Evolutionary conservation across 2,329 filamentous ascomycete species (phyloP), one percentile per base, ranked within the genome.

Genomic region (Chrysoporthe austroafricana): DNA sequence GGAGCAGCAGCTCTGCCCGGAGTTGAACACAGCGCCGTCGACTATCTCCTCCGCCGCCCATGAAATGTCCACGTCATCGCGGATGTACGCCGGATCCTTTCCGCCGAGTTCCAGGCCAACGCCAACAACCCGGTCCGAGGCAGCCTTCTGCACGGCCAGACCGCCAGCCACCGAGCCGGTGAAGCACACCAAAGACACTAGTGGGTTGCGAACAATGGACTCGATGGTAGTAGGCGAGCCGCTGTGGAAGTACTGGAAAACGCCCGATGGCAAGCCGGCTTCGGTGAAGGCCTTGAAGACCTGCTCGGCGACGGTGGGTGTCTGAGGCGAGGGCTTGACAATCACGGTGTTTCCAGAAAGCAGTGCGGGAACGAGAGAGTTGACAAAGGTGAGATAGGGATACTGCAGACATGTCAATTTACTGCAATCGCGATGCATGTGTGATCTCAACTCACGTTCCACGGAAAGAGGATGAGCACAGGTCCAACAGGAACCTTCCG

Each of bases 1-100:
- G 34, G 93, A 92, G 80, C 95, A 98, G 84, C 95, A 98, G 77
- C 93, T 97, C 83, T 98, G 95, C n/a, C 95, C 95, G 63, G 94
- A 97, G 82, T 98, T 98, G 85, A 98, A 98, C 67, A 98, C 84
- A n/a, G 94, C 90, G 26, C 95, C 95, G 73, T 98, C 95, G 16
- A 98, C 93, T 74, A 98, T 96, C 80, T 97, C 94, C 73, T 92
- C 94, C 0, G 95, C 95, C 0, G 91, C 94, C 95, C 94, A 97
- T 60, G 88, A 88, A 60, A 97, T 80, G 76, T 98, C 94, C 1
- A 97, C 93, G 74, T 98, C 95, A 7, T 83, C 83, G 69, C 95
- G 86, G 65, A 98, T 85, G 75, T 97, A 98, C 34, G 95, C 95
- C 4, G 95, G 93, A 77, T 98, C 95, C 77, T 98, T 98, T 71